Percentiles rank a stretch among this genome's conserved stretches.
These are phyloP conservation scores for Diplodia mutila DNA, from an alignment of 2,329 filamentous ascomycete species.

Conservation along the genomic window DNA sequence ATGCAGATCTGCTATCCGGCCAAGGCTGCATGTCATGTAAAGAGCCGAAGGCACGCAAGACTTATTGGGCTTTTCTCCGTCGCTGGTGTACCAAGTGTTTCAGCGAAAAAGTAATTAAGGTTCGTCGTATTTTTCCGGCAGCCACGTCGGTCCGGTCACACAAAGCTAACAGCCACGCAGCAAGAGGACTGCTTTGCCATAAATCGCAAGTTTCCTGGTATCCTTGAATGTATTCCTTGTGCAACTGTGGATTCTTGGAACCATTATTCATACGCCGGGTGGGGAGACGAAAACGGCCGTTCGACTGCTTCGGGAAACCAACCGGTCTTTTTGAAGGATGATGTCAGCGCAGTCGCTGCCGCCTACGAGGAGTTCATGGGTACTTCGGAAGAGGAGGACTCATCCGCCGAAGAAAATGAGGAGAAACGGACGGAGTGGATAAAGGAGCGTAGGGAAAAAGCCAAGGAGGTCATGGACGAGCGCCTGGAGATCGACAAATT, in stretches of 20 bases:
- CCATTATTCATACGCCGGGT: conserved; percentile 42
- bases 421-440: conserved; percentile 35
- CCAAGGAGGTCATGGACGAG: conserved; percentile 30
- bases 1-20: conserved; percentile 44
- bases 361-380: conserved; percentile 18
- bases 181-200: conserved; percentile 36
- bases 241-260: conserved; percentile 45
- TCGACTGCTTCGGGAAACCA: conserved; percentile 34
- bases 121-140: conserved; percentile 20
- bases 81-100: conserved; percentile 49
- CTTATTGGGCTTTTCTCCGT: conserved; percentile 48
- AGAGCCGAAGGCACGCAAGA: conserved; percentile 43
- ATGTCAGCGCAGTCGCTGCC: conserved; percentile 6
- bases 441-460: conserved; percentile 13
- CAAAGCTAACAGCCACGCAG: conserved; percentile 29
- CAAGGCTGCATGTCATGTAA: conserved; percentile 46
- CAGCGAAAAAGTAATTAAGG: conserved; percentile 36
- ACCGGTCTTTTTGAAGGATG: conserved; percentile 24
- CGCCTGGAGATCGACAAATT: conserved; percentile 44
- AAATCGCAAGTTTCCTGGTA: conserved; percentile 29
- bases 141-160: conserved; percentile 19
- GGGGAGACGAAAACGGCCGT: conserved; percentile 38
- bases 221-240: conserved; percentile 39
- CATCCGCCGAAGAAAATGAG: conserved; percentile 29
- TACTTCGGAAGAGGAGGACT: not conserved